Evolutionary conservation across 768 basidiomycete species (phyloP).

Genomic region (Cystobasidium onofrii): DNA sequence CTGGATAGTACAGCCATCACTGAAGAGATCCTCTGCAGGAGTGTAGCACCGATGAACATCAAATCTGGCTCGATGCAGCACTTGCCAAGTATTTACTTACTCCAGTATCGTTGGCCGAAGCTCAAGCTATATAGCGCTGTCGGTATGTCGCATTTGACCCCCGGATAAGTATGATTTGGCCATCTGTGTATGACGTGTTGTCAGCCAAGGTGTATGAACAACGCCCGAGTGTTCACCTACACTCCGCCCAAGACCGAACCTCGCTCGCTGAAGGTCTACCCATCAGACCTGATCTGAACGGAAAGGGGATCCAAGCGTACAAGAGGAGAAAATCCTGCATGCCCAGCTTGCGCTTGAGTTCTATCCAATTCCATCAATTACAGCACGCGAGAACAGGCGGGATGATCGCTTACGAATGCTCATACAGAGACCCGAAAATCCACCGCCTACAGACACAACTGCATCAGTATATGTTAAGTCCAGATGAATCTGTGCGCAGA

Average conservation of each 20-base stretch:
- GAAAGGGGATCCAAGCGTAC: background rate
- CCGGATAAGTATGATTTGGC: conserved; percentile 5
- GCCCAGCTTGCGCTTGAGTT: conserved; percentile 10
- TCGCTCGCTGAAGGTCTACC: background rate
- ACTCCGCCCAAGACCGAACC: background rate
- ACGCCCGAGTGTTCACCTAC: too few species aligned
- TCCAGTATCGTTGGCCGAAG: conserved; percentile 18
- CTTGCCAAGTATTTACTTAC: background rate
- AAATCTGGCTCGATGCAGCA: background rate
- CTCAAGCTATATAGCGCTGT: conserved; percentile 21
- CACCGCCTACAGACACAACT: conserved; percentile 7
- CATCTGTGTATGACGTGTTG: conserved; percentile 6
- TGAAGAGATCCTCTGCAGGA: conserved; percentile 15
- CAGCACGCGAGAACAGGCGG: too few species aligned
- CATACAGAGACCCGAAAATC: conserved; percentile 15
- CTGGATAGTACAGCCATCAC: background rate
- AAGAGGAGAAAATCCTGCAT: conserved; percentile 20
- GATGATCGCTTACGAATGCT: background rate
- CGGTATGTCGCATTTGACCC: conserved; percentile 10
- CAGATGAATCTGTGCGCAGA: background rate
- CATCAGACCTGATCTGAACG: too few species aligned
- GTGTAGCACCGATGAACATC: too few species aligned
- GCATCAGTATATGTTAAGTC: too few species aligned
- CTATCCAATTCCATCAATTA: background rate
- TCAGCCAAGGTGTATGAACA: too few species aligned